Evolutionary conservation across 2,329 filamentous ascomycete species (phyloP), one percentile per base, ranked within the genome.

Genomic region (Sphaerostilbella broomeana): DNA sequence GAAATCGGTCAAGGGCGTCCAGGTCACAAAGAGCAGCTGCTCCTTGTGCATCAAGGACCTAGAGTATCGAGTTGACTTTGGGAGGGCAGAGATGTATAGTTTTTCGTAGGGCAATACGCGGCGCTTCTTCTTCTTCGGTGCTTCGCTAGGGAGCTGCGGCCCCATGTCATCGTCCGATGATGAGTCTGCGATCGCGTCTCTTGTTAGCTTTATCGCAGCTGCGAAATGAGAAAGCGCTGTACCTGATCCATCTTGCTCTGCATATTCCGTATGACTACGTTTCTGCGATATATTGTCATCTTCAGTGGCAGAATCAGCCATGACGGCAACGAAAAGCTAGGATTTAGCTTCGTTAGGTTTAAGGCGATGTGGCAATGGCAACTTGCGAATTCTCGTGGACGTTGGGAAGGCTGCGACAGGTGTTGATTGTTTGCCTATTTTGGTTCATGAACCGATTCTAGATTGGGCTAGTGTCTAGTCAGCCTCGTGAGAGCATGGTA

Each of bases 41-140:
- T 98, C 92, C 66, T 90, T 89, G 73, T 98, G 92, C 94, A 98
- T 98, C 55, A 98, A 72, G 31, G 92, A 97, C 57, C 89, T 94
- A 43, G 85, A 94, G 65, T 98, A 98, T 31, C 86, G 83, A 25
- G 73, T 56, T 15, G 86, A 85, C 35, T 77, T 77, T 4, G 92
- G 92, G 25, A 98, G 75, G 26, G 92, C 90, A 43, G 86, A 86
- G 47, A 97, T 70, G 64, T 95, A 97, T 54, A 97, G 80, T 61
- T 92, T 95, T 65, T 97, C 90, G 67, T 95, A 90, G 2, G 86
- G 87, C 3, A 98, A 79, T 52, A 86, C 86, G 53, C 89, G 78
- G 47, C 86, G 81, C 68, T 95, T 95, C 74, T 94, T 94, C 69
- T 94, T 94, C 70, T 90, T 90, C 39, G 80, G 84, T 2, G 81